These are phyloP conservation scores for Globisporangium sylvaticum DNA, from an alignment of 352 stramenopile species.

Conservation along the genomic window DNA sequence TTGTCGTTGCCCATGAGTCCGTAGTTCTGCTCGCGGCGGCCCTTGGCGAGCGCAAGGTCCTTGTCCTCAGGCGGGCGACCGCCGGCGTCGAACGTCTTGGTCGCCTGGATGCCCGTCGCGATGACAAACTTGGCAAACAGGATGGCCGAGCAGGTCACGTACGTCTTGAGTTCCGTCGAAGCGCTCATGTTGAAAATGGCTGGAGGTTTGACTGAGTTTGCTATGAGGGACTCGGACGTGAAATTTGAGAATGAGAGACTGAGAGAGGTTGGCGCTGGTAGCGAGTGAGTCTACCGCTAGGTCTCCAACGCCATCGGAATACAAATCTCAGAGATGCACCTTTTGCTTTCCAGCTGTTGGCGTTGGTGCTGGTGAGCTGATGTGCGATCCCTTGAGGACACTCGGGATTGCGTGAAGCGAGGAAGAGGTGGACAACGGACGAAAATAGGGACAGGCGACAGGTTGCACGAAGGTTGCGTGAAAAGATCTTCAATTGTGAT, in stretches of 20 bases:
- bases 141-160: constrained; percentile 42
- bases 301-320: no score
- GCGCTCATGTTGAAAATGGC: constrained; percentile 19
- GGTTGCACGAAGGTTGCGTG: neutral
- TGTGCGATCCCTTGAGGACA: neutral
- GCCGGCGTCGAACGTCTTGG: constrained; percentile 46
- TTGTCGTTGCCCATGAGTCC: constrained; percentile 18
- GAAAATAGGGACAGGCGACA: neutral
- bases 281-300: neutral
- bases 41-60: constrained; percentile 34
- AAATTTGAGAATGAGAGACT: neutral
- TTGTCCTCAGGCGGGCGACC: constrained; percentile 50
- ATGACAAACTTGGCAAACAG: constrained; percentile 71
- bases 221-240: neutral
- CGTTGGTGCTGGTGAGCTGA: neutral
- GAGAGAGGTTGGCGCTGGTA: neutral
- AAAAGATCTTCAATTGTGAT: neutral
- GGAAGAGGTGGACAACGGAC: neutral
- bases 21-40: constrained; percentile 30
- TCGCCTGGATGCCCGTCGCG: constrained; percentile 36
- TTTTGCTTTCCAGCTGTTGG: neutral
- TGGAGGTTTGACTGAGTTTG: neutral
- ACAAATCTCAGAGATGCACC: neutral
- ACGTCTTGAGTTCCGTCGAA: constrained; percentile 44
- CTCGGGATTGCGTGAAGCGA: neutral